A percentile compares a stretch with the other conserved stretches of the same genome.
Conservation (phyloP, 805 yeast genomes). For the Wickerhamomyces pijperi region DNA sequence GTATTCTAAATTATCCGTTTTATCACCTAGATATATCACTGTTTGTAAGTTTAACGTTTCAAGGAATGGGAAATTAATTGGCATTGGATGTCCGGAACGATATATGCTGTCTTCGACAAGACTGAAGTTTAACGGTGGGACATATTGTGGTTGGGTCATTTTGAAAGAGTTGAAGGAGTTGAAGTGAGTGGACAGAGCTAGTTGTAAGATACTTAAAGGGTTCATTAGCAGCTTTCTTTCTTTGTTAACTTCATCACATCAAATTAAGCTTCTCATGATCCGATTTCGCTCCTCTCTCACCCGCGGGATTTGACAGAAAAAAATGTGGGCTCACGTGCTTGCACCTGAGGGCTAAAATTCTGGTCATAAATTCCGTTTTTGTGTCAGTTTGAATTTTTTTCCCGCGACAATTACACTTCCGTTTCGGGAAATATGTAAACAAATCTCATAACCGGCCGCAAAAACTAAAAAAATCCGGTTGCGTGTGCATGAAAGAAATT, state of each 20-base stretch:
- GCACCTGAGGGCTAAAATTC: no score
- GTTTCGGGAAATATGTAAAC: slow-evolving; percentile 13
- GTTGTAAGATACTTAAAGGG: no score
- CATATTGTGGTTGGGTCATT: slow-evolving; percentile 23
- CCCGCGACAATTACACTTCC: slow-evolving; percentile 9
- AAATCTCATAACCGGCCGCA: no score
- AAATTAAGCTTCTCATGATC: no score
- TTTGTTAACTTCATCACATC: no score
- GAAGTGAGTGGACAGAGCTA: background rate
- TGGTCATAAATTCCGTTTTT: no score
- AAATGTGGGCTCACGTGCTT: no score
- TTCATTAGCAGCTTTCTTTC: no score
- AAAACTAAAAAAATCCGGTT: no score
- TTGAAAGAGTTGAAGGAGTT: background rate
- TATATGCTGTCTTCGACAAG: slow-evolving; percentile 81
- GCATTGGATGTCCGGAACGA: slow-evolving; percentile 90
- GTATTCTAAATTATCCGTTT: slow-evolving; percentile 53
- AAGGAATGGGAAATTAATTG: slow-evolving; percentile 71
- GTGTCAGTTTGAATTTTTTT: background rate
- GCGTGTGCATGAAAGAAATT: no score
- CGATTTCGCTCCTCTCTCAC: no score
- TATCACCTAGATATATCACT: slow-evolving; percentile 77
- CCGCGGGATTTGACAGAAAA: no score
- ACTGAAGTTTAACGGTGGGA: slow-evolving; percentile 89
- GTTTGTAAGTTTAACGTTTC: slow-evolving; percentile 61